These are phyloP conservation scores for Colletotrichum brevisporum DNA, from an alignment of 2,329 filamentous ascomycete species.

Conservation along the genomic window DNA sequence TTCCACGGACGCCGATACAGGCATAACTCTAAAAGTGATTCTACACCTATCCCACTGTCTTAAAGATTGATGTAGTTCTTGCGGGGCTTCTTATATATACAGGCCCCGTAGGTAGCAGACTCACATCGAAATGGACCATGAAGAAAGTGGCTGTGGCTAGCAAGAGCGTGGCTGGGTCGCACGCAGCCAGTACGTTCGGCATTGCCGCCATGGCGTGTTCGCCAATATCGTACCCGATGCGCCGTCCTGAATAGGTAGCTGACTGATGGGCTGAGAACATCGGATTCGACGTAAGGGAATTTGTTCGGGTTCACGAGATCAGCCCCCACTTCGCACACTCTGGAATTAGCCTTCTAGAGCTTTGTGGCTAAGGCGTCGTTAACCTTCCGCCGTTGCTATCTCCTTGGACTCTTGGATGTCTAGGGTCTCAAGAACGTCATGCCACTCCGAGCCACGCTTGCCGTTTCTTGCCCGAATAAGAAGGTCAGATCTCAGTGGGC, in stretches of 20 bases:
- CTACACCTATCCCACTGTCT: no score
- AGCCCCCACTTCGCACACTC: constrained; percentile 51
- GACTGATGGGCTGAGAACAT: constrained; percentile 53
- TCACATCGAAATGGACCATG: constrained; percentile 64
- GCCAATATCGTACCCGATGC: constrained; percentile 64
- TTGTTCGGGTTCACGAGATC: constrained; percentile 61
- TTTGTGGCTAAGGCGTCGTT: constrained; percentile 47
- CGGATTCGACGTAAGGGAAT: constrained; percentile 62
- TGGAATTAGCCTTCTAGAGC: constrained; percentile 42
- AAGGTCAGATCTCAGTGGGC: constrained; percentile 61
- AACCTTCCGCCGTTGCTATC: constrained; percentile 54
- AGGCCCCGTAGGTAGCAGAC: not conserved
- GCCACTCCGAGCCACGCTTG: constrained; percentile 43
- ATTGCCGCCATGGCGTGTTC: constrained; percentile 66
- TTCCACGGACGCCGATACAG: no score
- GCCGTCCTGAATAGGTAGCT: constrained; percentile 67
- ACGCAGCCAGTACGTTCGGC: constrained; percentile 68
- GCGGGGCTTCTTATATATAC: no score
- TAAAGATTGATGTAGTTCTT: no score
- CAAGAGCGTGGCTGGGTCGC: constrained; percentile 63
- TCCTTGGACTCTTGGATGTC: constrained; percentile 39
- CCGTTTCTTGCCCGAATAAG: constrained; percentile 62
- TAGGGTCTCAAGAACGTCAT: constrained; percentile 31
- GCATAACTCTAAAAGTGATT: no score
- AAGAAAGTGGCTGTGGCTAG: constrained; percentile 70